These are phyloP conservation scores for Prunus yedoensis DNA, from an alignment of 331 rosid genomes.

Conservation along the genomic window DNA sequence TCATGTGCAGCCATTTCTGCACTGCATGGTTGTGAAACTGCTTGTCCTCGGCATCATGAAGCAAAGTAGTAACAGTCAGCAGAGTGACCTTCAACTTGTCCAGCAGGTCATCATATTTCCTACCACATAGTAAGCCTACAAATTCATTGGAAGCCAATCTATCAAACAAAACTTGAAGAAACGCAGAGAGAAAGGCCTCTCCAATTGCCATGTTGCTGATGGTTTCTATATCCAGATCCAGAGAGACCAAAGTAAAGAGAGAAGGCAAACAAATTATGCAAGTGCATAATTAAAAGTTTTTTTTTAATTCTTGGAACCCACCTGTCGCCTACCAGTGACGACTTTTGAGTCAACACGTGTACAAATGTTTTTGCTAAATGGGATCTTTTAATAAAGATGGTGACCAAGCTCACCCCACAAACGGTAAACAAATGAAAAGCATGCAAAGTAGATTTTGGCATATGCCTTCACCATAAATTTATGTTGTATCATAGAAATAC, in stretches of 20 bases:
- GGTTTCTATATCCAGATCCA: too few relatives aligned
- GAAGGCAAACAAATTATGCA: too few relatives aligned
- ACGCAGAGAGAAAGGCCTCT: conserved; percentile 40
- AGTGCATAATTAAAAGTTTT: too few relatives aligned
- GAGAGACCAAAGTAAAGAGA: too few relatives aligned
- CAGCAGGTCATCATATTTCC: conserved; percentile 26
- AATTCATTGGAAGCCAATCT: conserved; percentile 37
- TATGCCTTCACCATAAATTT: neutral
- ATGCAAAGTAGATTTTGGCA: neutral
- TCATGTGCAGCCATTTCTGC: conserved; percentile 38
- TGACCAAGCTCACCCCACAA: too few relatives aligned
- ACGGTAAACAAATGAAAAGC: too few relatives aligned
- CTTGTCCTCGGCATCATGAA: conserved; percentile 41
- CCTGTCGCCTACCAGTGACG: too few relatives aligned
- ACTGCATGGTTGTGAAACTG: conserved; percentile 34
- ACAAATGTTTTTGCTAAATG: too few relatives aligned
- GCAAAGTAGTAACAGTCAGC: conserved; percentile 30
- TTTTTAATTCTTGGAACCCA: too few relatives aligned
- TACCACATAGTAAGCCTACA: conserved; percentile 17
- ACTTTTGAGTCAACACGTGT: too few relatives aligned
- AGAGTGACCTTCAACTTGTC: conserved; percentile 36
- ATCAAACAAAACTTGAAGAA: conserved; percentile 43
- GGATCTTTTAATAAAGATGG: too few relatives aligned
- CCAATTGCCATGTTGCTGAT: conserved; percentile 26
- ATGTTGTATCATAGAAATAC: too few relatives aligned